These are phyloP conservation scores for Xylariaceae sp. DNA, from an alignment of 2,329 filamentous ascomycete genomes.

Conservation along the genomic window DNA sequence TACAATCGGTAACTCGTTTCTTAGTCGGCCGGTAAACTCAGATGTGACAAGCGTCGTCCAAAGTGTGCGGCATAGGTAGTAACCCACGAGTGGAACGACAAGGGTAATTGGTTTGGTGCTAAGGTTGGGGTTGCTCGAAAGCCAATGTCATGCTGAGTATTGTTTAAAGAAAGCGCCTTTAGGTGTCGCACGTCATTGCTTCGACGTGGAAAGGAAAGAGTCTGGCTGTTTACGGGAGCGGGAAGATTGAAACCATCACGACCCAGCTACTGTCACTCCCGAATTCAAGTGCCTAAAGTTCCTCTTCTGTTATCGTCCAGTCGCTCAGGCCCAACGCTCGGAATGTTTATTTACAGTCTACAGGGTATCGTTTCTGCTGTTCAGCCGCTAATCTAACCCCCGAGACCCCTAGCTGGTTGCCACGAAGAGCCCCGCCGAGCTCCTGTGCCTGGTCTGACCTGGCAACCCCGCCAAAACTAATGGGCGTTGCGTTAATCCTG, in stretches of 20 bases:
- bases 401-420: slow-evolving; percentile 24
- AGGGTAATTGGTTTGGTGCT: slow-evolving; percentile 5
- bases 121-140: slow-evolving; percentile 3
- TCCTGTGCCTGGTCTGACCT: slow-evolving; percentile 15
- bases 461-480: not conserved
- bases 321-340: slow-evolving; percentile 26
- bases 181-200: slow-evolving; percentile 16
- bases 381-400: slow-evolving; percentile 20
- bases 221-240: slow-evolving; percentile 7
- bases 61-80: slow-evolving; percentile 1
- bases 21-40: not conserved
- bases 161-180: slow-evolving; percentile 7
- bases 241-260: slow-evolving; percentile 6
- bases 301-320: slow-evolving; percentile 1
- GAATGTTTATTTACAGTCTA: slow-evolving; percentile 40
- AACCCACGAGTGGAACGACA: not conserved
- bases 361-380: slow-evolving; percentile 9
- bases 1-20: not conserved
- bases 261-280: slow-evolving; percentile 1
- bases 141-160: slow-evolving; percentile 13
- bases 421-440: slow-evolving; percentile 13
- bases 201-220: slow-evolving; percentile 9
- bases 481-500: slow-evolving; percentile 4
- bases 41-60: slow-evolving; percentile 14
- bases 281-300: slow-evolving; percentile 11